These are phyloP conservation scores for Carpinus viminea DNA, from an alignment of 306 rosid genomes.

Conservation along the genomic window DNA sequence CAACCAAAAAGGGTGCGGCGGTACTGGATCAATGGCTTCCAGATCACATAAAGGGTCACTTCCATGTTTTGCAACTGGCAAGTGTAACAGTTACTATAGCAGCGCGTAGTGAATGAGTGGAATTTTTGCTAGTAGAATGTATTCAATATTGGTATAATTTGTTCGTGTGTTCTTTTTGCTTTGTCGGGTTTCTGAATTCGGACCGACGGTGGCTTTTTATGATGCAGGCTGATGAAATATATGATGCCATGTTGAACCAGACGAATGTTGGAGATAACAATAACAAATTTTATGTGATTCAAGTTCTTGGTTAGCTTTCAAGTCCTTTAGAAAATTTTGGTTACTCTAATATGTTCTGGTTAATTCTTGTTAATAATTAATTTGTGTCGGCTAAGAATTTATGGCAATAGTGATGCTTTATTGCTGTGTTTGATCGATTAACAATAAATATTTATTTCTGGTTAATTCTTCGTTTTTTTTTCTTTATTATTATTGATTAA, in stretches of 20 bases:
- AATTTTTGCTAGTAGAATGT: not conserved
- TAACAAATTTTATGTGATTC: constrained; percentile 86
- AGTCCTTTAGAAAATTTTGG: constrained; percentile 1
- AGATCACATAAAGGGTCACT: constrained; percentile 62
- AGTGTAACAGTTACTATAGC: constrained; percentile 25
- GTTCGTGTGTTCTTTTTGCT: not conserved
- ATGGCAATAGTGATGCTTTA: constrained; percentile 2
- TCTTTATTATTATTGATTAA: no score
- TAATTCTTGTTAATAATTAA: not conserved
- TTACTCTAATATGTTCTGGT: not conserved
- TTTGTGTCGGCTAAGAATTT: constrained; percentile 15
- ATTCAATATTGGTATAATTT: constrained; percentile 19
- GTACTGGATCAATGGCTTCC: constrained; percentile 90
- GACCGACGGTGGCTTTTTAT: constrained; percentile 1
- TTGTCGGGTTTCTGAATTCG: not conserved
- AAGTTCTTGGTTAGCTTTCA: constrained; percentile 72
- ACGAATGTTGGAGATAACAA: constrained; percentile 80
- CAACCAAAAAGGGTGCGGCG: constrained; percentile 86
- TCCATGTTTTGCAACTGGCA: constrained; percentile 81
- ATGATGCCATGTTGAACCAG: constrained; percentile 93
- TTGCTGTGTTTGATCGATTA: constrained; percentile 1
- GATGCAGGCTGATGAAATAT: constrained; percentile 73
- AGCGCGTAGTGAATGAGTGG: not conserved
- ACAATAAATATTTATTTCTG: not conserved
- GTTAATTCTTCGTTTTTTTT: no score